Conservation (phyloP, 208 protist genomes). For the Leptomonas pyrrhocoris region DNA sequence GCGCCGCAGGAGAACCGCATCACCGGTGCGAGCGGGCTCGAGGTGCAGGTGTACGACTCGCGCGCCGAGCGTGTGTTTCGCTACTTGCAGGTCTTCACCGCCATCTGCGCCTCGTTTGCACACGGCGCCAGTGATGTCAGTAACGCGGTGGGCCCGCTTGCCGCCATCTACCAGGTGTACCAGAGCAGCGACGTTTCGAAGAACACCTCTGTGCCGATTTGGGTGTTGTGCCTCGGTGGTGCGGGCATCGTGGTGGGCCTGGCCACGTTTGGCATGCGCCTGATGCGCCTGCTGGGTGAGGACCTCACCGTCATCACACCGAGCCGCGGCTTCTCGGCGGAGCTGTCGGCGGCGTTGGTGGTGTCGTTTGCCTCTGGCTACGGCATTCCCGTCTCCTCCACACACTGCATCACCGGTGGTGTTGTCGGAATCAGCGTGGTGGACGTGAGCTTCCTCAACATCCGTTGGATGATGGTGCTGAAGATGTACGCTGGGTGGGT, state of each 20-base stretch:
- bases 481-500: constrained; percentile 67
- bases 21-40: constrained; percentile 38
- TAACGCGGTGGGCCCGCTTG: constrained; percentile 65
- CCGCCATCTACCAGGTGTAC: constrained; percentile 70
- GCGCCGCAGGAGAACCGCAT: too few relatives aligned
- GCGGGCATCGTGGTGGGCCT: constrained; percentile 73
- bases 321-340: constrained; percentile 52
- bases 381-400: constrained; percentile 84
- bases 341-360: constrained; percentile 68
- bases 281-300: constrained; percentile 57
- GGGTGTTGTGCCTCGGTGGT: constrained; percentile 66
- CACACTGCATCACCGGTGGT: constrained; percentile 85
- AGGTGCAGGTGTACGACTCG: constrained; percentile 48
- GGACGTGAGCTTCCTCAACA: constrained; percentile 44
- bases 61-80: constrained; percentile 73
- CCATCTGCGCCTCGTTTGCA: constrained; percentile 67
- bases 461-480: constrained; percentile 53
- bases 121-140: constrained; percentile 79
- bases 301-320: constrained; percentile 60
- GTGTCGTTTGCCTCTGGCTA: constrained; percentile 67
- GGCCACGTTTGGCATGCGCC: constrained; percentile 59
- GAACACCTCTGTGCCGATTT: constrained; percentile 37
- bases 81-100: too few relatives aligned
- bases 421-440: constrained; percentile 67
- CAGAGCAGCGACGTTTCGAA: constrained; percentile 33